A percentile compares a stretch with the other conserved stretches of the same genome.
phyloP scores from a whole-genome alignment of 73 alveolate species.

The Tetrahymena thermophila region DNA sequence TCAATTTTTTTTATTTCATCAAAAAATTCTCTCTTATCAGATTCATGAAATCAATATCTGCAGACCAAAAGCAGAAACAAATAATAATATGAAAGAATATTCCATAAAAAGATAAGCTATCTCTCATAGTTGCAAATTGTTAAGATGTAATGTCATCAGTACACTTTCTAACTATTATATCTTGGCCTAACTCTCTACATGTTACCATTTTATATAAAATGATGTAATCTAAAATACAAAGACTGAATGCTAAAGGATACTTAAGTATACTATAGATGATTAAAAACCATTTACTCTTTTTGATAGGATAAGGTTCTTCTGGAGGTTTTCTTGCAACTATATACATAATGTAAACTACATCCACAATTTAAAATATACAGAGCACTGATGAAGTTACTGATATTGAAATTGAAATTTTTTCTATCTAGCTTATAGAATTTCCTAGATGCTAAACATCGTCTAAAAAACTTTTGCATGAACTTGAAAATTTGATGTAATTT shows the following conservation, averaged over 20 bases:
- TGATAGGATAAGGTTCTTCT: neutral
- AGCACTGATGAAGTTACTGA: neutral
- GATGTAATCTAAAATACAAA: neutral
- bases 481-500: neutral
- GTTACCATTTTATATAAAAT: neutral
- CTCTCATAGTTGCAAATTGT: neutral
- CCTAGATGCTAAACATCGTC: neutral
- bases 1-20: neutral
- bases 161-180: neutral
- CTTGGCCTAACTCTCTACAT: neutral
- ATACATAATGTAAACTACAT: neutral
- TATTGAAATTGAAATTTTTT: neutral
- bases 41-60: neutral
- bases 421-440: neutral
- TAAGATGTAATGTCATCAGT: neutral
- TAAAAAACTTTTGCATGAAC: neutral
- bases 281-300: neutral
- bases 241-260: neutral
- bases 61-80: neutral
- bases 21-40: neutral
- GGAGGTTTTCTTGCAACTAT: neutral
- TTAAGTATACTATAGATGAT: neutral
- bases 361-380: neutral
- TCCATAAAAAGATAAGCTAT: neutral
- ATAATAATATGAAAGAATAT: neutral